Evolutionary conservation across 805 yeast species (phyloP).

Genomic region (Candida quercuum): DNA sequence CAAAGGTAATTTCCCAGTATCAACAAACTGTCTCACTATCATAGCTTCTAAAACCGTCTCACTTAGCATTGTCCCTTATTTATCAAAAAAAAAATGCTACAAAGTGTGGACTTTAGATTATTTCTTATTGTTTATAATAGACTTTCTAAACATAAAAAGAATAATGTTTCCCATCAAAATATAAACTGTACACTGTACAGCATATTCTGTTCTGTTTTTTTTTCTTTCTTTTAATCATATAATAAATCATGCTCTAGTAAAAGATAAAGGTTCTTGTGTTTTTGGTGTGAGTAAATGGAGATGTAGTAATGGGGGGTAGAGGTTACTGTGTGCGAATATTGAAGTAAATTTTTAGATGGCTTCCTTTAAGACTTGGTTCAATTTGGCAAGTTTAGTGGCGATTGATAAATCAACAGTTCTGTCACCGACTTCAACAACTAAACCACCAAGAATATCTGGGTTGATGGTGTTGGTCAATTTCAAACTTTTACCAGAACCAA

Average conservation of each 20-base stretch:
- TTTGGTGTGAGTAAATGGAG: background rate
- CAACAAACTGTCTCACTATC: background rate
- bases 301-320: no score
- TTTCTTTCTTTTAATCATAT: background rate
- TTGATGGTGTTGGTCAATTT: conserved; percentile 77
- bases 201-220: background rate
- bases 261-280: background rate
- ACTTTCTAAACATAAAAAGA: conserved; percentile 5
- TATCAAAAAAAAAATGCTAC: background rate
- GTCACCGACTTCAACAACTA: conserved; percentile 94
- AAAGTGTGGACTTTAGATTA: no score
- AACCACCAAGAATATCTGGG: conserved; percentile 92
- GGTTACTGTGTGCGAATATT: no score
- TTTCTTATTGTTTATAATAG: no score
- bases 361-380: conserved; percentile 85
- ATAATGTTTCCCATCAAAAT: background rate
- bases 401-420: conserved; percentile 93
- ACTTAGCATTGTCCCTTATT: no score
- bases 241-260: conserved; percentile 3
- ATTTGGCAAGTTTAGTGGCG: conserved; percentile 75
- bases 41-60: background rate
- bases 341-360: conserved; percentile 62
- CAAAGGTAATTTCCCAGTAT: background rate
- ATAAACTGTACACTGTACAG: conserved; percentile 1
- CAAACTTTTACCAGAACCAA: conserved; percentile 82